phyloP scores from a whole-genome alignment of 2,329 filamentous ascomycete species.

The Cladosporium colombiae region DNA sequence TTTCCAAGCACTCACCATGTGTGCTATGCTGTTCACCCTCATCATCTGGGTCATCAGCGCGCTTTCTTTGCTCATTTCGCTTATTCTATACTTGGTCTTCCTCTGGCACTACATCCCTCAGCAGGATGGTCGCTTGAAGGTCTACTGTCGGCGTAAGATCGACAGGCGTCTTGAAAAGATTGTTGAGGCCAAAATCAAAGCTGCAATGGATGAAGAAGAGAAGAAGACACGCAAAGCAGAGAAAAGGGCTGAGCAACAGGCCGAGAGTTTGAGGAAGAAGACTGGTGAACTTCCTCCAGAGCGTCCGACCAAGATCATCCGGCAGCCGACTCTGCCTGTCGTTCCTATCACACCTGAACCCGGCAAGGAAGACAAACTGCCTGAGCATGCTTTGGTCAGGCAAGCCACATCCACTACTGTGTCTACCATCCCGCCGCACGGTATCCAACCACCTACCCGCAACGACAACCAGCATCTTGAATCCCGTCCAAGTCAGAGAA shows the following conservation, averaged over 20 bases:
- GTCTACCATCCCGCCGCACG: slow-evolving; percentile 50
- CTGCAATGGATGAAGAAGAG: slow-evolving; percentile 78
- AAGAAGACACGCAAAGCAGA: slow-evolving; percentile 55
- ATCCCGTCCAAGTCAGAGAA: slow-evolving; percentile 45
- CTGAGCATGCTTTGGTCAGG: slow-evolving; percentile 38
- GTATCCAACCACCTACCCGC: slow-evolving; percentile 54
- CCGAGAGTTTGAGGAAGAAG: slow-evolving; percentile 45
- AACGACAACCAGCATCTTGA: slow-evolving; percentile 40
- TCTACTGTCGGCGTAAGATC: slow-evolving; percentile 90
- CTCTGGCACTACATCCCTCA: slow-evolving; percentile 89
- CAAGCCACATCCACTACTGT: slow-evolving; percentile 38
- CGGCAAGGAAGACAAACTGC: slow-evolving; percentile 51
- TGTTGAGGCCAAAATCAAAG: slow-evolving; percentile 83
- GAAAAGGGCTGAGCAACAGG: slow-evolving; percentile 55
- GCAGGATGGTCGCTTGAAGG: slow-evolving; percentile 74
- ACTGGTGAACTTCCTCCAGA: slow-evolving; percentile 29
- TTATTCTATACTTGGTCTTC: slow-evolving; percentile 81
- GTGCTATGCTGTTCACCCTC: slow-evolving; percentile 89
- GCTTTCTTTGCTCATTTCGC: slow-evolving; percentile 69
- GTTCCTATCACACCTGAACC: slow-evolving; percentile 57
- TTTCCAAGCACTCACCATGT: slow-evolving; percentile 78
- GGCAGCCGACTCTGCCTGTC: slow-evolving; percentile 69
- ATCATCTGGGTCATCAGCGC: slow-evolving; percentile 85
- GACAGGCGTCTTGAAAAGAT: slow-evolving; percentile 82
- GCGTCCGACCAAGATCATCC: slow-evolving; percentile 42